Percentiles rank a stretch among this genome's conserved stretches.
These are phyloP conservation scores for Paxillus ammoniavirescens DNA, from an alignment of 768 basidiomycete genomes.

Conservation along the genomic window DNA sequence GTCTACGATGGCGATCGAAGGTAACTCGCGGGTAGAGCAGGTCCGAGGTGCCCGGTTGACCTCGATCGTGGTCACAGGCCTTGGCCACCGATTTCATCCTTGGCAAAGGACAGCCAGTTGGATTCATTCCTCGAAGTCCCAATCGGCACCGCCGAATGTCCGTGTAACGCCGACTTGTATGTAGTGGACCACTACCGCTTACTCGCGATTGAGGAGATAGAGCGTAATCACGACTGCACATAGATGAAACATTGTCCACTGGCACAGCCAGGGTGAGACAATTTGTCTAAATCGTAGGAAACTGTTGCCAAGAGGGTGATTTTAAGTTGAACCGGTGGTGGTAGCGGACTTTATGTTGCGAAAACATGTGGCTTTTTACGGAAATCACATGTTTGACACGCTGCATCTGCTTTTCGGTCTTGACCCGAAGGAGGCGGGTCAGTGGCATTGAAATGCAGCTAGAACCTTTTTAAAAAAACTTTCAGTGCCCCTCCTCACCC, in stretches of 20 bases:
- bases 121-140: neutral
- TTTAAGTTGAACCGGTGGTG: neutral
- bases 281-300: neutral
- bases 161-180: constrained; percentile 11
- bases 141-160: constrained; percentile 5
- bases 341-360: constrained; percentile 1
- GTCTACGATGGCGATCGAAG: constrained; percentile 92
- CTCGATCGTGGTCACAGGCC: too few species aligned
- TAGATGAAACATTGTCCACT: neutral
- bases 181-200: neutral
- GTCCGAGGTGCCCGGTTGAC: neutral
- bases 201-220: constrained; percentile 14
- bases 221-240: constrained; percentile 23
- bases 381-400: constrained; percentile 46
- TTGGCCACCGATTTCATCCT: neutral
- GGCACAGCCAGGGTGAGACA: neutral
- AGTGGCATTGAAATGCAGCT: constrained; percentile 2
- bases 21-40: constrained; percentile 32
- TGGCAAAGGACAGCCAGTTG: neutral
- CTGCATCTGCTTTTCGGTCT: constrained; percentile 10
- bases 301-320: neutral
- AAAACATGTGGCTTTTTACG: constrained; percentile 13
- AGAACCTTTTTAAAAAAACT: neutral
- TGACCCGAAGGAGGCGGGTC: constrained; percentile 8
- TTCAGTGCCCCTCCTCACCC: constrained; percentile 9